Percentiles rank a stretch among this genome's conserved stretches.
Conservation (phyloP, 169 alveolate genomes). For the Plasmodium vivax region DNA sequence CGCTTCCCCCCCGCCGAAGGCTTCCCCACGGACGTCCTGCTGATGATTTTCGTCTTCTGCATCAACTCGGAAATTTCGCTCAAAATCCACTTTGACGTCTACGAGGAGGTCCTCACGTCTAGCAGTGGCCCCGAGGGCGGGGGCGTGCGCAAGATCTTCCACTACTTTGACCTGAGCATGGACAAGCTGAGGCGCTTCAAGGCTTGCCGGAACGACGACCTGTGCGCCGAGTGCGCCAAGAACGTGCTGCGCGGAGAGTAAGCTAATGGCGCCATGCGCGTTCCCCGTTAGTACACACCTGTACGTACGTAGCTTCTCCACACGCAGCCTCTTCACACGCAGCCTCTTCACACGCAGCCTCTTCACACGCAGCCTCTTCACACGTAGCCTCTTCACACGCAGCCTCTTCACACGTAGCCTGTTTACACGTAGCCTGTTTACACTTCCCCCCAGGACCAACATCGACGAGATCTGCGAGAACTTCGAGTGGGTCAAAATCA, state of each 20-base stretch:
- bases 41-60: conserved; percentile 66
- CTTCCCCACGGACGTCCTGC: conserved; percentile 16
- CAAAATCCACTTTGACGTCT: conserved; percentile 44
- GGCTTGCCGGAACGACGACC: background rate
- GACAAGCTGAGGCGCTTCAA: conserved; percentile 19
- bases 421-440: too few species aligned
- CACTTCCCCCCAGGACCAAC: conserved; percentile 32
- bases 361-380: too few species aligned
- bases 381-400: too few species aligned
- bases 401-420: too few species aligned
- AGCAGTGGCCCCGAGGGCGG: background rate
- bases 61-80: conserved; percentile 28
- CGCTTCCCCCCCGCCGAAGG: conserved; percentile 32
- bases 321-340: background rate
- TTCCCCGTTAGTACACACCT: background rate
- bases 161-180: conserved; percentile 22
- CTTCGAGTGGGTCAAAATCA: conserved; percentile 66
- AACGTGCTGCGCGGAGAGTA: conserved; percentile 30
- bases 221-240: background rate
- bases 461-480: conserved; percentile 44
- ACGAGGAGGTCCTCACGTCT: conserved; percentile 13
- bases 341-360: too few species aligned
- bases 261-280: background rate
- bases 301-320: background rate
- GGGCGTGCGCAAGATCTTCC: conserved; percentile 4